phyloP scores from a whole-genome alignment of 108 stramenopile genomes.

The Aurantiochytrium sp. region DNA sequence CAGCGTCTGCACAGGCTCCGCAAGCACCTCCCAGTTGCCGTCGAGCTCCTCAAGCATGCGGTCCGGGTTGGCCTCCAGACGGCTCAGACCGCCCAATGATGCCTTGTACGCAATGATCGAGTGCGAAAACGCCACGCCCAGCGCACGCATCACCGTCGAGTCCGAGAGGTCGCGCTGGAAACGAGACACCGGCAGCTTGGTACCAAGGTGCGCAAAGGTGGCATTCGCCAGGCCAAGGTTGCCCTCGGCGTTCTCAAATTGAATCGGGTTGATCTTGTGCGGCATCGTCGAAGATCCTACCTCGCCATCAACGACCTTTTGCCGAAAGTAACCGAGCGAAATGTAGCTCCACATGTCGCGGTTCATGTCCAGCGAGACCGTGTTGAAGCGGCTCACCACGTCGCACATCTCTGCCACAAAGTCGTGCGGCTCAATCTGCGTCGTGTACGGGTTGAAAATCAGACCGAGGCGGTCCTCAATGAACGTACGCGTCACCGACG shows the following conservation, averaged over 20 bases:
- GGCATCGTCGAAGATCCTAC: constrained; percentile 28
- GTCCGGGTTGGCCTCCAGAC: background rate
- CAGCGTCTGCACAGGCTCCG: constrained; percentile 29
- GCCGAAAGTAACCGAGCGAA: constrained; percentile 23
- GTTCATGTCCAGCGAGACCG: constrained; percentile 16
- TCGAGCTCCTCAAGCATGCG: constrained; percentile 18
- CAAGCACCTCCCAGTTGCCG: constrained; percentile 29
- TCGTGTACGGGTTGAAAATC: constrained; percentile 2
- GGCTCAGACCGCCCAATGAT: background rate
- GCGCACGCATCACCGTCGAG: constrained; percentile 20
- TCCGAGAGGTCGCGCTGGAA: constrained; percentile 30
- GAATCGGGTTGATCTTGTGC: constrained; percentile 33
- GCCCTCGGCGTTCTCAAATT: constrained; percentile 31
- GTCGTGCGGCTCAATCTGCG: constrained; percentile 34
- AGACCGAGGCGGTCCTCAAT: constrained; percentile 6
- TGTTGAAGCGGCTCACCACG: constrained; percentile 5
- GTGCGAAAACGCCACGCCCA: constrained; percentile 23
- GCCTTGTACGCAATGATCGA: background rate
- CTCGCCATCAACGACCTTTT: constrained; percentile 18
- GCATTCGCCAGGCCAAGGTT: constrained; percentile 27
- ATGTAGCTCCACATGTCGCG: constrained; percentile 29
- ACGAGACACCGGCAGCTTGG: constrained; percentile 27
- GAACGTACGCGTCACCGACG: background rate
- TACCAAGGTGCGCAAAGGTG: background rate
- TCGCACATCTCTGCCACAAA: constrained; percentile 20